Evolutionary conservation across 208 protist species (phyloP).

Genomic region (Plasmodiophora brassicae): DNA sequence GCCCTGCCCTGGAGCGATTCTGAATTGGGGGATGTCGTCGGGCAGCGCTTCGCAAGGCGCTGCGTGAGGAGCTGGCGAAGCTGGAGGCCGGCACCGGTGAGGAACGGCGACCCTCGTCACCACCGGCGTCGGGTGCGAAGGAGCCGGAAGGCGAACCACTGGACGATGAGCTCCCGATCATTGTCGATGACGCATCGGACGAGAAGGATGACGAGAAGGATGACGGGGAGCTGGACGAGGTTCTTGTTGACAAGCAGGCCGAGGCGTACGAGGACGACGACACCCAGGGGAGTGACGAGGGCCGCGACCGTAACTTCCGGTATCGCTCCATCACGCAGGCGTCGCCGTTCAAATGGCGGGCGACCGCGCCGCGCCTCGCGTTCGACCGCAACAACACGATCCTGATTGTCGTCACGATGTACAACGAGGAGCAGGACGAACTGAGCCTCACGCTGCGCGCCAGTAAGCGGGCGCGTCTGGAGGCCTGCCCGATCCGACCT

Average conservation of each 20-base stretch:
- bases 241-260: background rate
- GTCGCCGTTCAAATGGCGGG: conserved; percentile 19
- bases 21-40: no score
- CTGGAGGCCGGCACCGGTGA: background rate
- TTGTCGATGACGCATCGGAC: background rate
- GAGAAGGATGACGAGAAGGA: background rate
- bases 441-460: conserved; percentile 6
- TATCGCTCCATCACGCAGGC: background rate
- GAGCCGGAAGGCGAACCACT: background rate
- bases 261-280: background rate
- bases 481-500: no score
- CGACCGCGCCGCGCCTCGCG: background rate
- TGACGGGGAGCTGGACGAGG: background rate
- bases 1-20: no score
- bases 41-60: background rate
- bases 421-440: conserved; percentile 22
- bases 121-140: background rate
- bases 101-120: no score
- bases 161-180: background rate
- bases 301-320: background rate
- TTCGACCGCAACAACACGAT: background rate
- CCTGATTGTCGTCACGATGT: conserved; percentile 18
- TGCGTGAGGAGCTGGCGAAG: background rate
- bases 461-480: no score
- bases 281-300: background rate